These are phyloP conservation scores for Tylopilus microsporus DNA, from an alignment of 1,284 basidiomycete genomes.

Conservation along the genomic window DNA sequence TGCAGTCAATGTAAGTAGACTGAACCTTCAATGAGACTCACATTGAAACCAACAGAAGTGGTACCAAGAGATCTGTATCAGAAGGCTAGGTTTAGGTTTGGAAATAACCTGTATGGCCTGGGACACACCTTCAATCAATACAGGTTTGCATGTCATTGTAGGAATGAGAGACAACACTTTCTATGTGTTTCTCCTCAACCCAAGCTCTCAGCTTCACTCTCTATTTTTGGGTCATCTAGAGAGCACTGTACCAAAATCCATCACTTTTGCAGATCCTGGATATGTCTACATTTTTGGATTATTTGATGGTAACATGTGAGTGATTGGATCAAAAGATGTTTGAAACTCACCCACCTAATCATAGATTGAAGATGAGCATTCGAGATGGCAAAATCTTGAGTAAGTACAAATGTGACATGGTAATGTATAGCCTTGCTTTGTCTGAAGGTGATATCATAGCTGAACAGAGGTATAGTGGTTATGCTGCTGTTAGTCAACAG, in stretches of 20 bases:
- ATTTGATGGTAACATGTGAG: slow-evolving; percentile 11
- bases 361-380: not conserved
- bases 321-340: not conserved
- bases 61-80: not conserved
- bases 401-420: slow-evolving; percentile 1
- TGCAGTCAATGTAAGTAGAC: not conserved
- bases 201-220: slow-evolving; percentile 2
- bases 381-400: not conserved
- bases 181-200: slow-evolving; percentile 3
- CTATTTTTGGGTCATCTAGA: slow-evolving; percentile 1
- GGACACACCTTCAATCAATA: not conserved
- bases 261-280: not conserved
- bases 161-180: slow-evolving; percentile 5
- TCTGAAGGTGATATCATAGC: not conserved
- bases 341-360: too few species aligned
- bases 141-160: not conserved
- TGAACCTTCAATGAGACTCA: not conserved
- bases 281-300: slow-evolving; percentile 5
- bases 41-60: not conserved
- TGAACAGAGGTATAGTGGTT: not conserved
- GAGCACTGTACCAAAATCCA: slow-evolving; percentile 5
- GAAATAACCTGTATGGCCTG: not conserved
- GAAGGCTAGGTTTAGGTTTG: not conserved
- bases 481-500: not conserved
- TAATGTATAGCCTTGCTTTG: slow-evolving; percentile 4